These are phyloP conservation scores for Cutaneotrichosporon dermatis DNA, from an alignment of 1,284 basidiomycete genomes.

Conservation along the genomic window DNA sequence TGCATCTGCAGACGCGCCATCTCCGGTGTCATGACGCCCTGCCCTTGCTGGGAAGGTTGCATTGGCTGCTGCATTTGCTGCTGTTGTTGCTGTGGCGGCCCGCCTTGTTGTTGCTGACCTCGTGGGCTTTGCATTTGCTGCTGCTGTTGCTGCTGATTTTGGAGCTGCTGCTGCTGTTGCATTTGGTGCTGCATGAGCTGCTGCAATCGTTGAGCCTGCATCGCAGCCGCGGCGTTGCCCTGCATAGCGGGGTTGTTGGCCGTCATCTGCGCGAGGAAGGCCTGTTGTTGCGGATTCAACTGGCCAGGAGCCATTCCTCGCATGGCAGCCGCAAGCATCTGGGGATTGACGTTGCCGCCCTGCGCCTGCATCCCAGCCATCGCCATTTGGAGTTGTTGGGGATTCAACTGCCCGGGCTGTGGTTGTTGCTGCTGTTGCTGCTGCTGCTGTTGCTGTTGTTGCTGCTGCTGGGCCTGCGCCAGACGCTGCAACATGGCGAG, in stretches of 20 bases:
- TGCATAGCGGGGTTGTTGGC: slow-evolving; percentile 4
- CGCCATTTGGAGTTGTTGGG: slow-evolving; percentile 33
- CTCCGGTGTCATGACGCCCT: slow-evolving; percentile 17
- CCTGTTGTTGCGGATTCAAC: slow-evolving; percentile 17
- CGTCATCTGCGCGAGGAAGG: slow-evolving; percentile 1
- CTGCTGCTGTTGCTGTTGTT: slow-evolving; percentile 3
- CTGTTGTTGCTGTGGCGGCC: slow-evolving; percentile 18
- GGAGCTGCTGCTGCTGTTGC: slow-evolving; percentile 26
- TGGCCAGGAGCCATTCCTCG: slow-evolving; percentile 13
- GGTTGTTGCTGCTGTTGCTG: slow-evolving; percentile 1
- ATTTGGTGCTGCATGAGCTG: slow-evolving; percentile 28
- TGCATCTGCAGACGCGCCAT: slow-evolving; percentile 23
- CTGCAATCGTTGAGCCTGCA: slow-evolving; percentile 19
- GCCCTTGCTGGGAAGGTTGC: slow-evolving; percentile 20
- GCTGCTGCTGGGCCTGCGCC: slow-evolving; percentile 12
- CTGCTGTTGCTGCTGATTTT: slow-evolving; percentile 18
- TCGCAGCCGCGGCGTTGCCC: not conserved
- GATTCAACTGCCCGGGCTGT: slow-evolving; percentile 16
- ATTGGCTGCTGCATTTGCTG: slow-evolving; percentile 7
- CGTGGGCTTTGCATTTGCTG: slow-evolving; percentile 9
- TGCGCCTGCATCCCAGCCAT: slow-evolving; percentile 24
- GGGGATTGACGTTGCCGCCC: slow-evolving; percentile 14
- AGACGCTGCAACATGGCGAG: slow-evolving; percentile 31
- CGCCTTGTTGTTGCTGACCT: slow-evolving; percentile 18
- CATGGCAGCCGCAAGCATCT: slow-evolving; percentile 18